Evolutionary conservation across 2,329 filamentous ascomycete genomes (phyloP).

Genomic region (Lasiodiplodia theobromae): DNA sequence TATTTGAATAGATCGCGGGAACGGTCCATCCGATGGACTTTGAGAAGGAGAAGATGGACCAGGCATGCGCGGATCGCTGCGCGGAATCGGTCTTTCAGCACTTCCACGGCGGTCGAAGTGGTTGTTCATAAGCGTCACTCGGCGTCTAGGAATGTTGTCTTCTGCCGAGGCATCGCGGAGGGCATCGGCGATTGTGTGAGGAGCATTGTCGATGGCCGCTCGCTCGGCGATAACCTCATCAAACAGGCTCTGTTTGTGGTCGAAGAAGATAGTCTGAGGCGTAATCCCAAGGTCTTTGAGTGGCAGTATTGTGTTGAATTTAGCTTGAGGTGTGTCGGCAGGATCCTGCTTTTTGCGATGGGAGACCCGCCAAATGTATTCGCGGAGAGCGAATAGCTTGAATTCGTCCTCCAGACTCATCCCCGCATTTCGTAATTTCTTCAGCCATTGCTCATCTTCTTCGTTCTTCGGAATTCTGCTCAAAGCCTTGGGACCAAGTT

Average conservation of each 20-base stretch:
- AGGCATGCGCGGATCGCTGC: conserved; percentile 38
- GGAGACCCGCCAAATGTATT: conserved; percentile 90
- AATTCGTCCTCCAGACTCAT: conserved; percentile 84
- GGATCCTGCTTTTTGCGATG: conserved; percentile 64
- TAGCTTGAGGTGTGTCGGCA: conserved; percentile 56
- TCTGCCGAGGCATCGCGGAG: conserved; percentile 89
- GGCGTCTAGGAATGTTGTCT: conserved; percentile 62
- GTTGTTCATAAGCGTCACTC: conserved; percentile 48
- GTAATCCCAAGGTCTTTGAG: conserved; percentile 78
- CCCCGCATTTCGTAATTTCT: conserved; percentile 81
- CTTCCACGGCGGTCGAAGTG: conserved; percentile 44
- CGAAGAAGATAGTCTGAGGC: conserved; percentile 91
- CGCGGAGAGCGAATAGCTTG: conserved; percentile 83
- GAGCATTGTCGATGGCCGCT: conserved; percentile 48
- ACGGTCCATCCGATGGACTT: conserved; percentile 35
- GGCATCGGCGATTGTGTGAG: conserved; percentile 87
- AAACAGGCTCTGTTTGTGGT: conserved; percentile 70
- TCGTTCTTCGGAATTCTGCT: conserved; percentile 77
- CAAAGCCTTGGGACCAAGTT: conserved; percentile 65
- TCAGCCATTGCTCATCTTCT: conserved; percentile 94
- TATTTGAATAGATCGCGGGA: conserved; percentile 41
- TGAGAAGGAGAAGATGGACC: conserved; percentile 34
- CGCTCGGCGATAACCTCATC: conserved; percentile 42
- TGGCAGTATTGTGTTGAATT: conserved; percentile 73
- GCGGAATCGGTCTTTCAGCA: conserved; percentile 2